Base-by-base conservation (phyloP, 2,329 filamentous ascomycete species). In the Pleurostoma richardsiae region DNA sequence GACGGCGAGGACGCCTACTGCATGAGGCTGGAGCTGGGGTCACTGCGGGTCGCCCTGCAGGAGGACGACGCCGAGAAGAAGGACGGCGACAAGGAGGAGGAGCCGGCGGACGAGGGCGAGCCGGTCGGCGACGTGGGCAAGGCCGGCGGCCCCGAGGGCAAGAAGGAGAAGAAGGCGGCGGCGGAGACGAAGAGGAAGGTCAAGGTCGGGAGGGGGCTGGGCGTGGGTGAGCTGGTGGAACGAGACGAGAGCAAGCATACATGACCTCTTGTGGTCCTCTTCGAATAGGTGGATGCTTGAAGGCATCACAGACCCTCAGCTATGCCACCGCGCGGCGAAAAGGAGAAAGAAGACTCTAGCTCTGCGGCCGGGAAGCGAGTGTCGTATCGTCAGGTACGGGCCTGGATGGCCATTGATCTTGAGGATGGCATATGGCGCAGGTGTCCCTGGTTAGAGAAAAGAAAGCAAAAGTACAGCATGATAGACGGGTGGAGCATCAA, bases 1-100 rank as follows among this genome's bases (percentile, higher is more conserved):
- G 94, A 99, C 66, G 92, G 92, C 50, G 94, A 99, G 72, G 90
- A 99, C 72, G 94, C 94, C 36, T 96, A 84, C 64, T 88, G 83
- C 62, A 99, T 99, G 94, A 85, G 84, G 52, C 87, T 96, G 65
- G 86, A 97, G 60, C 77, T 99, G 40, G 72, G 79, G 49, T 73
- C 76, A 54, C 75, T 87, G 62, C 66, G 72, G 51, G 70, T 72
- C 49, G 69, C 71, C 60, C 59, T 72, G 45, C 64, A 75, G 41
- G 71, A 67, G 47, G 69, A 71, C 5, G 45, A 44, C 39, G 48
- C 50, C 4, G 59, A 43, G 3, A 50, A 56, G 31, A 58, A 45
- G 8, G 69, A 68, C 10, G 61, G 59, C 5, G 61, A 61, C 11
- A 82, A 88, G 63, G 86, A 89, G 70, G 86, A 85, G 6, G 85